Evolutionary conservation across 2,329 filamentous ascomycete genomes (phyloP), one percentile per base, ranked within the genome.

Genomic region (Penicillium nordicum): DNA sequence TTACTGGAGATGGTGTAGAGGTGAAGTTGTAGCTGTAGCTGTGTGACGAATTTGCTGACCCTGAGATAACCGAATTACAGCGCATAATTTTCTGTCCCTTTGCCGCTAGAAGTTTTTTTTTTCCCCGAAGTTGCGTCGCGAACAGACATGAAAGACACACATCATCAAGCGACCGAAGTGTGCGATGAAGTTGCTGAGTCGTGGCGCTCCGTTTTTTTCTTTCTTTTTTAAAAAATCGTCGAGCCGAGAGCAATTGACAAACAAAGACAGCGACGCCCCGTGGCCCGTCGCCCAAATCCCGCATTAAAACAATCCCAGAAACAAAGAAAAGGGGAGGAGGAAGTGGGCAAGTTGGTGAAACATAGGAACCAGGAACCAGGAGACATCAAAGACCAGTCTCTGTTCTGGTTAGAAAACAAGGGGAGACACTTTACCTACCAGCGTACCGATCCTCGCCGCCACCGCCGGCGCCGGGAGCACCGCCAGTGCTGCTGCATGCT

Each of bases 21-120:
- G 68, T 69, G 64, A 64, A 67, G 64, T 63, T 64, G 69, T 71
- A 72, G 71, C 68, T 76, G 59, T 57, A 60, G 48, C 48, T 56
- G 53, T 55, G 52, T 56, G 61, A 57, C 58, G 63, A 65, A 58
- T 73, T 69, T 75, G 73, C 70, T 76, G 74, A 72, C 63, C 64
- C 72, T 70, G 68, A 74, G 71, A 76, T 62, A 75, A 72, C 71
- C 73, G 72, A 74, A 76, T 75, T 77, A 77, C 74, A 76, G 74
- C 72, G 74, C 36, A 72, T 70, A 70, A 66, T 68, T 71, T 68
- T 67, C 69, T 62, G 71, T 68, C 71, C 68, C 72, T 56, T 70
- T 74, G 73, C 71, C 72, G 74, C 74, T 72, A 75, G 64, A 69
- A 65, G 49, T 41, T 57, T 66, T 71, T 45, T 45, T 57, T 66